Evolutionary conservation across 495 filamentous ascomycete species (phyloP), one percentile per base, ranked within the genome.

Genomic region (Polyplosphaeria fusca): DNA sequence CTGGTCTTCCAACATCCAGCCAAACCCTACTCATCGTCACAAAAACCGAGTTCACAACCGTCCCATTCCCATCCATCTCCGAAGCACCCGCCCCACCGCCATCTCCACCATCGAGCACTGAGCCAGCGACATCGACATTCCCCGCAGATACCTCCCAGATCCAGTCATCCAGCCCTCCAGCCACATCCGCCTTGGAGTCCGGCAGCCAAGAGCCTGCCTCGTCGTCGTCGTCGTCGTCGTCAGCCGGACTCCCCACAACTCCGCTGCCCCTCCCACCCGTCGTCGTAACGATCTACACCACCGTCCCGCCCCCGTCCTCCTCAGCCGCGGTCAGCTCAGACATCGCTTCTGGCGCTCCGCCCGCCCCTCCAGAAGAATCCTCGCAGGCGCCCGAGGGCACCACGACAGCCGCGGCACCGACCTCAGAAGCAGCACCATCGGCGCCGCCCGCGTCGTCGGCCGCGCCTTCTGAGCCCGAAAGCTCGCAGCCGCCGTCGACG

Each of bases 31-130:
- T 60, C 37, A 35, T 60, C 13, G 51, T 64, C 23, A 64, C 61
- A 5, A 25, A 55, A 19, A 64, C 61, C 3, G 37, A 60, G 18
- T 64, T 48, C 42, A 57, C 54, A 13, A 63, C 60, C 32, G 47
- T 63, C 28, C 27, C 19, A 39, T 41, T 52, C 9, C 18, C 51
- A 30, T 18, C 50, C 32, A n/a, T 44, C 5, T 30, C 37, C 19
- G 27, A 46, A 4, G 22, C 12, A 28, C 26, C 48, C 49, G 26
- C 3, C 16, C 30, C n/a, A 37, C 25, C 30, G n/a, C 18, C 47
- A 11, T 42, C 48, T 38, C 47, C 42, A n/a, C 7, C 9, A 39
- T 12, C 9, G 22, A 11, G 16, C 12, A 47, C 26, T 32, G 20
- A 20, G 45, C 3, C 16, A 45, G 25, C 16, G 38, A 53, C 50